phyloP scores from a whole-genome alignment of 805 yeast genomes.

The Maudiozyma bulderi region DNA sequence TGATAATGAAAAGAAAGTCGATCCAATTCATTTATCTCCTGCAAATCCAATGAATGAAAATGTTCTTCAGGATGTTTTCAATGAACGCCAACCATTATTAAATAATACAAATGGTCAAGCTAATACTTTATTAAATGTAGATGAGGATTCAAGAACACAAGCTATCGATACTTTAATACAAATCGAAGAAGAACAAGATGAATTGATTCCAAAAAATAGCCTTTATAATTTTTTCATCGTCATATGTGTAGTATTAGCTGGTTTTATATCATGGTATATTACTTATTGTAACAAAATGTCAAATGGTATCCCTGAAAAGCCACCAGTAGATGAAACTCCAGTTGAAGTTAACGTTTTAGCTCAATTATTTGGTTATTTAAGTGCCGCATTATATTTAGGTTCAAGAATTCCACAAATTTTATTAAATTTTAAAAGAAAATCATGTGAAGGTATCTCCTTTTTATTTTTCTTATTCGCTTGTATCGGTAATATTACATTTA shows the following conservation, averaged over 20 bases:
- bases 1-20: slow-evolving; percentile 49
- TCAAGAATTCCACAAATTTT: slow-evolving; percentile 89
- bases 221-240: slow-evolving; percentile 43
- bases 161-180: slow-evolving; percentile 5
- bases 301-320: not conserved
- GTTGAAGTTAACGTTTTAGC: slow-evolving; percentile 55
- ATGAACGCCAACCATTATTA: slow-evolving; percentile 26
- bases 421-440: slow-evolving; percentile 74
- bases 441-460: slow-evolving; percentile 92
- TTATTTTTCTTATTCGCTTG: slow-evolving; percentile 92
- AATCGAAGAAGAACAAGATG: slow-evolving; percentile 10
- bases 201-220: slow-evolving; percentile 14
- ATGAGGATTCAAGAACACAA: slow-evolving; percentile 5
- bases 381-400: slow-evolving; percentile 70
- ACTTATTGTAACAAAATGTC: slow-evolving; percentile 39
- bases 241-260: slow-evolving; percentile 58
- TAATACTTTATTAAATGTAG: slow-evolving; percentile 4
- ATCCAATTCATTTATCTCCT: slow-evolving; percentile 74
- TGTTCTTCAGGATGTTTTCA: slow-evolving; percentile 40
- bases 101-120: not conserved
- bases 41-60: slow-evolving; percentile 76
- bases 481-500: slow-evolving; percentile 85
- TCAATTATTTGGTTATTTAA: slow-evolving; percentile 74
- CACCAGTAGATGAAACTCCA: not conserved
- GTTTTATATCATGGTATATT: slow-evolving; percentile 80